Evolutionary conservation across 2,329 filamentous ascomycete genomes (phyloP).

Genomic region (Lecanoromycetidae sp.): DNA sequence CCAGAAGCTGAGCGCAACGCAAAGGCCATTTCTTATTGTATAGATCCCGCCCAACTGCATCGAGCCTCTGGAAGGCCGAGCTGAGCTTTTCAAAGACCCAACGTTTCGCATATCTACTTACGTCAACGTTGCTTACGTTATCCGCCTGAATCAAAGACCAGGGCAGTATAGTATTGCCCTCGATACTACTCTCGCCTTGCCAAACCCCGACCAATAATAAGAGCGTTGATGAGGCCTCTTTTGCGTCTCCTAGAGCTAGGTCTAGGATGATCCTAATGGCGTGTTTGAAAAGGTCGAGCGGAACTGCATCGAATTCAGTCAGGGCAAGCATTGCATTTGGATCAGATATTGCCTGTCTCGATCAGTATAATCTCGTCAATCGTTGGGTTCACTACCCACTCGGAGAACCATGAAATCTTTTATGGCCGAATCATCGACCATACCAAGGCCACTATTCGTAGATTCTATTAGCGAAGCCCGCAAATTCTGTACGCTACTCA

Average conservation of each 20-base stretch:
- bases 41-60: neutral
- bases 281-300: neutral
- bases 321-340: neutral
- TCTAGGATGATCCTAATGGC: neutral
- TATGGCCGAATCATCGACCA: neutral
- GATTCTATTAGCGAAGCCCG: neutral
- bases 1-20: neutral
- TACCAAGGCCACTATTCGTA: neutral
- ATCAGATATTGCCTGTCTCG: neutral
- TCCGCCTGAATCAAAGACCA: neutral
- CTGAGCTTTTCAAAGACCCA: neutral
- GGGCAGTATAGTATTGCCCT: neutral
- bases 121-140: neutral
- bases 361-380: neutral
- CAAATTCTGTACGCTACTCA: neutral
- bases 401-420: neutral
- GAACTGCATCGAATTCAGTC: neutral
- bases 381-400: neutral
- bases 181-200: neutral
- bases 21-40: neutral
- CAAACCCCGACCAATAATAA: conserved; percentile 1
- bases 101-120: neutral
- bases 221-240: neutral
- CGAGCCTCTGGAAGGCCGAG: neutral
- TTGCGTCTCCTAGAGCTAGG: neutral